phyloP scores from a whole-genome alignment of 2,329 filamentous ascomycete species.

The Beauveria medogensis region DNA sequence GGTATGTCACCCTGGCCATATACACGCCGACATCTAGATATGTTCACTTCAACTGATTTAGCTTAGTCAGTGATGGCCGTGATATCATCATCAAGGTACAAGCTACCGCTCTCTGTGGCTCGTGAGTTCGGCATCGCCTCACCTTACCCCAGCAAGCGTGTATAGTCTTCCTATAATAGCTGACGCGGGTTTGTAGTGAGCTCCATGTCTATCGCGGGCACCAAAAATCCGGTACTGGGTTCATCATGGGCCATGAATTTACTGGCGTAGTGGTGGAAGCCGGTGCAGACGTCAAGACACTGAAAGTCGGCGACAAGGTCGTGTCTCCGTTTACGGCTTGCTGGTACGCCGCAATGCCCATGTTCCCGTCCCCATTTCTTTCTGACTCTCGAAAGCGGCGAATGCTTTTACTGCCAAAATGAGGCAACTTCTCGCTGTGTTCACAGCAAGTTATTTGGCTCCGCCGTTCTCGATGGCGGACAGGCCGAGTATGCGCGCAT shows the following conservation, averaged over 20 bases:
- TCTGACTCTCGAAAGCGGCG: slow-evolving; percentile 22
- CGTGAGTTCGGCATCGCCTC: slow-evolving; percentile 42
- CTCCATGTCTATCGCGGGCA: slow-evolving; percentile 81
- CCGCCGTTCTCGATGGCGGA: slow-evolving; percentile 59
- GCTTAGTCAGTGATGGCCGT: slow-evolving; percentile 52
- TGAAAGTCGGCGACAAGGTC: slow-evolving; percentile 68
- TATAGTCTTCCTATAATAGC: background rate
- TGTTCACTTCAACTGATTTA: slow-evolving; percentile 13
- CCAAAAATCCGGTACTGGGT: slow-evolving; percentile 57
- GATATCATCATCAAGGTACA: slow-evolving; percentile 80
- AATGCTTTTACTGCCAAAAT: slow-evolving; percentile 79
- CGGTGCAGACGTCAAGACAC: slow-evolving; percentile 58
- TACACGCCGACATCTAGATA: background rate
- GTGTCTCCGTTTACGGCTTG: slow-evolving; percentile 79
- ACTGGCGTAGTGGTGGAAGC: slow-evolving; percentile 64
- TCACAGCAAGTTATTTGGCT: slow-evolving; percentile 64
- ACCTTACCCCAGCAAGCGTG: background rate
- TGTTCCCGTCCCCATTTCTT: background rate
- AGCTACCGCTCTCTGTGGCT: slow-evolving; percentile 80
- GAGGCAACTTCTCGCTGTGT: slow-evolving; percentile 71
- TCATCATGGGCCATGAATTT: slow-evolving; percentile 78
- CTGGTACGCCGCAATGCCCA: slow-evolving; percentile 44
- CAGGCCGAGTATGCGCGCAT: slow-evolving; percentile 80
- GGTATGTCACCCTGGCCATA: slow-evolving; percentile 24
- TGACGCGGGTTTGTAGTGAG: slow-evolving; percentile 45